Percentiles rank a stretch among this genome's conserved stretches.
Conservation (phyloP, 345 rosid genomes). For the Gossypium australe region DNA sequence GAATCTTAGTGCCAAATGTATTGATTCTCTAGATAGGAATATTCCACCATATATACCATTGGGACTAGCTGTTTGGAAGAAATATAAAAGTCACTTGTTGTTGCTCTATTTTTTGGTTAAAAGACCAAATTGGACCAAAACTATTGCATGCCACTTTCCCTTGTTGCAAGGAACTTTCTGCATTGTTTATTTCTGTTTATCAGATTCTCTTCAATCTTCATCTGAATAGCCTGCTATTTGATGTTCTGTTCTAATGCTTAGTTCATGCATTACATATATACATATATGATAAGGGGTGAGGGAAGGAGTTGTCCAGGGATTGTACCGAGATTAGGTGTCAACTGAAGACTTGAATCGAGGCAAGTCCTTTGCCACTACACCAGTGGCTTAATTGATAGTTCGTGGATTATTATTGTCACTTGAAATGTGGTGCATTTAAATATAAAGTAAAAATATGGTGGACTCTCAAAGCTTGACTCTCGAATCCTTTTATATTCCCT, state of each 20-base stretch:
- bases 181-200: neutral
- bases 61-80: slow-evolving; percentile 19
- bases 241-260: neutral
- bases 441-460: neutral
- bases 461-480: neutral
- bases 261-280: neutral
- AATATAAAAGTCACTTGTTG: slow-evolving; percentile 27
- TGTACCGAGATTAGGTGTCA: too few species aligned
- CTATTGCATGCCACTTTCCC: neutral
- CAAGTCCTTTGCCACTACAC: too few species aligned
- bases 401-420: neutral
- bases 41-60: slow-evolving; percentile 35
- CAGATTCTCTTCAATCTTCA: neutral
- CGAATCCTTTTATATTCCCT: neutral
- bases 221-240: neutral
- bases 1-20: slow-evolving; percentile 11
- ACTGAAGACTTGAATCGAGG: too few species aligned
- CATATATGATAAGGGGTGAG: too few species aligned
- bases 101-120: slow-evolving; percentile 16
- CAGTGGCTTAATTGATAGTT: too few species aligned
- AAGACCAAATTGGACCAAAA: slow-evolving; percentile 4
- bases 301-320: too few species aligned
- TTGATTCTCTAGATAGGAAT: slow-evolving; percentile 26
- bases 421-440: too few species aligned
- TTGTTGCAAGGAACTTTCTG: neutral